Conservation (phyloP, 495 filamentous ascomycete species). For the Penicillium daleae region DNA sequence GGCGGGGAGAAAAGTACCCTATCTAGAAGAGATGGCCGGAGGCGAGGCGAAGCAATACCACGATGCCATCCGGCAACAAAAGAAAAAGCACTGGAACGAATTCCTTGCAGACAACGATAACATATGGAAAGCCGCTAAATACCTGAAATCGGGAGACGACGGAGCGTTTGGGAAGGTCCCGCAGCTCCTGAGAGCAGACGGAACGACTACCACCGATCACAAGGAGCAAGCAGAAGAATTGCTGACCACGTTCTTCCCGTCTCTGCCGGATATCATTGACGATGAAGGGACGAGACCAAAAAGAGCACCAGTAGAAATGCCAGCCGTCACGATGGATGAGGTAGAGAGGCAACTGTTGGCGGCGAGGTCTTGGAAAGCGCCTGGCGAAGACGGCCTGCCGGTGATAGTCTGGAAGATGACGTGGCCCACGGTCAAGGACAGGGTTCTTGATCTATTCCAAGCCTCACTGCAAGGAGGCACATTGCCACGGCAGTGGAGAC, state of each 20-base stretch:
- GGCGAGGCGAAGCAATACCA: slow-evolving; percentile 12
- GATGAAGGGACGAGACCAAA: slow-evolving; percentile 26
- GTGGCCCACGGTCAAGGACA: slow-evolving; percentile 34
- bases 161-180: slow-evolving; percentile 18
- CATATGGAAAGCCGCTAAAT: slow-evolving; percentile 32
- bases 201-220: slow-evolving; percentile 14
- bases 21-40: slow-evolving; percentile 25
- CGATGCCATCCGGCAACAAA: slow-evolving; percentile 30
- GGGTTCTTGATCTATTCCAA: slow-evolving; percentile 25
- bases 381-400: slow-evolving; percentile 29
- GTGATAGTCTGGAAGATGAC: slow-evolving; percentile 34
- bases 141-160: slow-evolving; percentile 24
- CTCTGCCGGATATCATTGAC: slow-evolving; percentile 24
- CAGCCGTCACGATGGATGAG: slow-evolving; percentile 26
- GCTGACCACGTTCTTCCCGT: slow-evolving; percentile 35
- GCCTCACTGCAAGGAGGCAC: slow-evolving; percentile 22
- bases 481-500: slow-evolving; percentile 20
- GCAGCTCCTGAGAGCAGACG: slow-evolving; percentile 21
- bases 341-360: slow-evolving; percentile 25
- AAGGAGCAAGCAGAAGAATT: slow-evolving; percentile 28
- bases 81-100: slow-evolving; percentile 32
- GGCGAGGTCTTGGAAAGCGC: slow-evolving; percentile 29
- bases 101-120: slow-evolving; percentile 32
- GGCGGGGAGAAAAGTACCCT: slow-evolving; percentile 18
- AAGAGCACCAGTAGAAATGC: slow-evolving; percentile 27